Base-by-base conservation (phyloP, 225 moss, liverwort and hornwort genomes). In the Takakia lepidozioides region DNA sequence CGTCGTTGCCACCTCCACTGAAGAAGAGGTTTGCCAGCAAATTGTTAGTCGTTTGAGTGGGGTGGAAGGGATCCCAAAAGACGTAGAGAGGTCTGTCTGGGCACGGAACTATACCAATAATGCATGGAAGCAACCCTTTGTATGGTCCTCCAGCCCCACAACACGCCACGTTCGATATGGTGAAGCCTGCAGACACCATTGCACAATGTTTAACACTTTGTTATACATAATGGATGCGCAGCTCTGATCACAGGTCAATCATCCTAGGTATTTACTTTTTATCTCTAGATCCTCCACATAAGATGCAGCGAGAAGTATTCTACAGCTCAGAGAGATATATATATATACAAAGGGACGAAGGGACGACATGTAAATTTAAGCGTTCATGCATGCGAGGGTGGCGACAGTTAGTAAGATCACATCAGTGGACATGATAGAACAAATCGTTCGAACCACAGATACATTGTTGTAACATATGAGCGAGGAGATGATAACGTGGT, bases 61-160 rank as follows among this genome's bases (percentile, higher is more conserved):
- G 85, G 54, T 89, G 85, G 54, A 68, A 89, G 0, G 85, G 69
- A 6, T 89, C 88, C 85, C 88, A 85, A 40, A 89, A 89, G 11
- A 82, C 38, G 54, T 71, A 80, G 2, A 43, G 14, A 14, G 25
- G 28, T 4, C 85, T 35, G 54, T 76, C 32, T 0, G 56, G 55
- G 50, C 89, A 89, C 0, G 70, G 18, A 23, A 8, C 22, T 8
- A 69, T 44, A 2, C 52, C 51, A 2, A 72, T 64, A 14, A 80
- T 13, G 20, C 89, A 89, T 6, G 76, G 45, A 0, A 68, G 0
- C 18, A 66, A 62, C 16, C 76, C 89, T 11, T 72, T 75, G 71
- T 66, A 85, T 2, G 65, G 59, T 0, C 85, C 89, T 0, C 85
- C 89, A 10, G 39, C 8, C 5, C 80, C 89, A 47, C 89, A 89